These are phyloP conservation scores for Yamadazyma membranifaciens DNA, from an alignment of 1,139 yeast genomes.

Conservation along the genomic window DNA sequence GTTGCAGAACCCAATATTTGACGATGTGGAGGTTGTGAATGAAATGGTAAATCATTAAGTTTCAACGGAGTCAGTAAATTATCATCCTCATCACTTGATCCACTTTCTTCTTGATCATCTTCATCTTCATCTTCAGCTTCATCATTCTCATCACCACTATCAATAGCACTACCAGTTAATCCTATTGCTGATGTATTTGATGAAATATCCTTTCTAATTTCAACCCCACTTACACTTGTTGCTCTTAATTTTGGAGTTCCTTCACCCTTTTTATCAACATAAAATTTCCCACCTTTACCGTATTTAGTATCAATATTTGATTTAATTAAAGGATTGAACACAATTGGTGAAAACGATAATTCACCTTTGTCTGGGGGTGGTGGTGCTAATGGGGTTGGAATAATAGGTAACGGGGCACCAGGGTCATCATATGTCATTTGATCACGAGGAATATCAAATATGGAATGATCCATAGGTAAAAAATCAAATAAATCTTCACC, in stretches of 20 bases:
- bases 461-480: slow-evolving; percentile 2
- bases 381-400: slow-evolving; percentile 57
- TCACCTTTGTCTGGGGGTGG: slow-evolving; percentile 9
- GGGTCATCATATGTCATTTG: slow-evolving; percentile 75
- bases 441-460: slow-evolving; percentile 55
- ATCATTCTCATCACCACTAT: slow-evolving; percentile 9
- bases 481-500: slow-evolving; percentile 2
- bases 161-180: slow-evolving; percentile 6
- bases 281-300: slow-evolving; percentile 82
- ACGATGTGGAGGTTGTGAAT: background rate
- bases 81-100: slow-evolving; percentile 36
- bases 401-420: slow-evolving; percentile 72
- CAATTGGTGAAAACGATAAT: slow-evolving; percentile 76
- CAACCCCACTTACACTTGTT: slow-evolving; percentile 42
- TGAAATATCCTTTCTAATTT: slow-evolving; percentile 16
- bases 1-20: background rate
- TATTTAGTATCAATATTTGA: slow-evolving; percentile 78
- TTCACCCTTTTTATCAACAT: slow-evolving; percentile 42
- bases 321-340: slow-evolving; percentile 75
- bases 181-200: slow-evolving; percentile 17
- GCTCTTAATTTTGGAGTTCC: slow-evolving; percentile 31
- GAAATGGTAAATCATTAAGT: slow-evolving; percentile 4
- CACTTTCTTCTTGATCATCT: slow-evolving; percentile 27
- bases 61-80: slow-evolving; percentile 9
- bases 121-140: slow-evolving; percentile 5